Conservation (phyloP, 768 basidiomycete species). For the Auricularia sp. region DNA sequence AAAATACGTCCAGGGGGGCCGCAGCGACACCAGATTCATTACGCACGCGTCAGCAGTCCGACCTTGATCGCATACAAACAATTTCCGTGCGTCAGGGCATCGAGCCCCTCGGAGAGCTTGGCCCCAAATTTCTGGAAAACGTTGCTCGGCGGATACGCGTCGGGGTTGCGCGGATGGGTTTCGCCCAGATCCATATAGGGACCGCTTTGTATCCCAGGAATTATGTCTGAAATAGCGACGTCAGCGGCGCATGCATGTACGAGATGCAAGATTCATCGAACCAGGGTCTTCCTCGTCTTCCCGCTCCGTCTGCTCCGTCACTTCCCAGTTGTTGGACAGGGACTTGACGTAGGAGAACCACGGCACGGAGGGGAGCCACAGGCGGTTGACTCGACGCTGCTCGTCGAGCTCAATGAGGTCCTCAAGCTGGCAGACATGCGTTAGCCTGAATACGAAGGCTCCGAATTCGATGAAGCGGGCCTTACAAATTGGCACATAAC, state of each 20-base stretch:
- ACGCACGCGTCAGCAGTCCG: slow-evolving; percentile 48
- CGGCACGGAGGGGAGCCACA: slow-evolving; percentile 50
- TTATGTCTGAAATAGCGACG: slow-evolving; percentile 28
- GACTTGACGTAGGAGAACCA: slow-evolving; percentile 23
- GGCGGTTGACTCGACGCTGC: slow-evolving; percentile 25
- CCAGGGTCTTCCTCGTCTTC: slow-evolving; percentile 65
- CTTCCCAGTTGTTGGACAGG: slow-evolving; percentile 36
- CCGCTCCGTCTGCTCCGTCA: slow-evolving; percentile 33
- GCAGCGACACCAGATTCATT: too few species aligned
- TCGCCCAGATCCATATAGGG: slow-evolving; percentile 42
- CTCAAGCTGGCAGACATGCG: slow-evolving; percentile 35
- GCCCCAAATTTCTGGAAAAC: slow-evolving; percentile 42
- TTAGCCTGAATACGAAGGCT: neutral
- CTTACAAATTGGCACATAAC: slow-evolving; percentile 28
- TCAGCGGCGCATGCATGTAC: neutral
- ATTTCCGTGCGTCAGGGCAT: slow-evolving; percentile 46
- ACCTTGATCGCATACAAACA: slow-evolving; percentile 63
- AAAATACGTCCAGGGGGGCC: too few species aligned
- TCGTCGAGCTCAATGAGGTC: slow-evolving; percentile 49
- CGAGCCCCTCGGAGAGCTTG: slow-evolving; percentile 30
- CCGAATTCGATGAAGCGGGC: neutral
- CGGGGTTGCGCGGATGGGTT: slow-evolving; percentile 55
- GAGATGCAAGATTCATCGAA: slow-evolving; percentile 3
- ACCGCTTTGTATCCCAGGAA: slow-evolving; percentile 45
- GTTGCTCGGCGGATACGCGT: slow-evolving; percentile 62